Evolutionary conservation across 2,329 filamentous ascomycete species (phyloP), one percentile per base, ranked within the genome.

Genomic region (Coniella vitis): DNA sequence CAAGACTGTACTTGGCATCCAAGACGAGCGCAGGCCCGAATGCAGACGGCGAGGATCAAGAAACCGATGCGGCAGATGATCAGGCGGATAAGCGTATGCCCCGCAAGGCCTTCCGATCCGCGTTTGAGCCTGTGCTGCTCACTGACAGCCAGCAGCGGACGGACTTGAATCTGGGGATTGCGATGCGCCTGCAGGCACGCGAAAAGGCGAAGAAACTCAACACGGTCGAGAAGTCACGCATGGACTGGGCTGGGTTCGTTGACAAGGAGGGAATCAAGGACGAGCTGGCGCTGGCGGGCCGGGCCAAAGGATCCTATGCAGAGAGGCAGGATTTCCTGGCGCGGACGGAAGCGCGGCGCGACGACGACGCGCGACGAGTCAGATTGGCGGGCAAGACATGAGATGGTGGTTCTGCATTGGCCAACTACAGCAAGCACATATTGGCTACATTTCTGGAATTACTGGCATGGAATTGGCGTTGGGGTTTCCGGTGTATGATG

Each of bases 191-290:
- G 45, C 68, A 69, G 57, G 70, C 74, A 43, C 71, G 69, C 46
- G 60, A 56, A 14, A 71, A 75, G 52, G 75, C 79, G 42, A 80
- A 77, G 70, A 86, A 85, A 61, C 69, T 86, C 56, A 86, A 83
- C 61, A 83, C 81, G 14, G 79, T 86, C 14, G 81, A 86, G 66
- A 86, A 86, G 73, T 84, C 80, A 58, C 74, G 80, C 45, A 82
- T 86, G 76, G 83, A 86, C 64, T 86, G 83, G 83, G 83, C 82
- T 3, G 81, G 81, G 12, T 86, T 78, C 57, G 83, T 86, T 49
- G 83, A 86, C 65, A 78, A 83, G 62, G 82, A 84, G 63, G 83
- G 83, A 8, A 82, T 86, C 65, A 75, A 81, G 62, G 81, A 86
- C 64, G 83, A 86, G 63, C 69, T 86, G 50, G 75, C 76, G 63